phyloP scores from a whole-genome alignment of 139 green algal genomes.

The Protoeuglena noctilucae region DNA sequence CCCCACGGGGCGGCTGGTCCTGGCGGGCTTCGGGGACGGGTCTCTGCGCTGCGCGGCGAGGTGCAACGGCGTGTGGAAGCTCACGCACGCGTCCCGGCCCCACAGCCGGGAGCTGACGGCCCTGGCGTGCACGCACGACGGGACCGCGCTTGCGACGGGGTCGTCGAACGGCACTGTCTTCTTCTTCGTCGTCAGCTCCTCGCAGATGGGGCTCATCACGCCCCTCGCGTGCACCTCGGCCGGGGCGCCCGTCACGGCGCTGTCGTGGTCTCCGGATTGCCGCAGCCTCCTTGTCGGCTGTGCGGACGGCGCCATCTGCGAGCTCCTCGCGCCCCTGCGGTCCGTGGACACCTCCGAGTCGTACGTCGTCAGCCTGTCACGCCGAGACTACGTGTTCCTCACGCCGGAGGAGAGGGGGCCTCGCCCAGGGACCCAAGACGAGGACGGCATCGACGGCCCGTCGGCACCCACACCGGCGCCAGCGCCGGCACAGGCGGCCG shows the following conservation, averaged over 20 bases:
- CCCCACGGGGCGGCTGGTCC: conserved; percentile 2
- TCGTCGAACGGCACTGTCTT: conserved; percentile 35
- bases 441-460: too few species aligned
- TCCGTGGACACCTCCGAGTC: conserved; percentile 6
- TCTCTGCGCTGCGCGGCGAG: conserved; percentile 25
- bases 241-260: background rate
- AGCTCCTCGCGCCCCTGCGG: conserved; percentile 14
- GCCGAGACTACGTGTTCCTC: conserved; percentile 5
- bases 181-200: conserved; percentile 35
- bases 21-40: conserved; percentile 35
- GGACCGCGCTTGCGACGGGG: conserved; percentile 16
- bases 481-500: too few species aligned
- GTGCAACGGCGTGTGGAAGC: conserved; percentile 23
- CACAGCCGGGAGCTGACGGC: conserved; percentile 22
- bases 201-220: too few species aligned
- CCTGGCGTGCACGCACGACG: conserved; percentile 12
- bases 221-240: background rate
- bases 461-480: too few species aligned
- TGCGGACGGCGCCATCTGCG: conserved; percentile 15
- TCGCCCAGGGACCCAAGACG: conserved; percentile 11
- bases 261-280: conserved; percentile 21
- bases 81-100: conserved; percentile 31
- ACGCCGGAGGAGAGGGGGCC: conserved; percentile 14
- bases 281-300: conserved; percentile 30
- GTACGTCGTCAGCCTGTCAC: background rate